These are phyloP conservation scores for Orbilia javanica DNA, from an alignment of 2,329 filamentous ascomycete species.

Conservation along the genomic window DNA sequence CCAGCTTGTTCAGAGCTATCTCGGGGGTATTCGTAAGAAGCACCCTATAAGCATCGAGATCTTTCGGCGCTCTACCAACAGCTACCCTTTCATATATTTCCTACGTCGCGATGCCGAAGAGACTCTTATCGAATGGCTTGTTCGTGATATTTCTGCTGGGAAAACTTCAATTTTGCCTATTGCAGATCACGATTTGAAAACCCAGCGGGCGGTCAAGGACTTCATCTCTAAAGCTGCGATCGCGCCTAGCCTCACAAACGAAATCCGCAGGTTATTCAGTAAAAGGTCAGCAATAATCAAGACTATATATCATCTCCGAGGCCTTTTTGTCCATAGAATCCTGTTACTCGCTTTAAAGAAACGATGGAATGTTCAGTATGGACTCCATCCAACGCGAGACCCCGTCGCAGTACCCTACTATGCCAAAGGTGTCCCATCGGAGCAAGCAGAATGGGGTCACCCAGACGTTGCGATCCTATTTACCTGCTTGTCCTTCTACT, in stretches of 20 bases:
- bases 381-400: slow-evolving; percentile 70
- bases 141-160: slow-evolving; percentile 65
- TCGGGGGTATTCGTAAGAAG: too few relatives aligned
- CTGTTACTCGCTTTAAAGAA: slow-evolving; percentile 72
- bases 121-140: slow-evolving; percentile 65
- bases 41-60: slow-evolving; percentile 68
- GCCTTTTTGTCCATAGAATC: slow-evolving; percentile 73
- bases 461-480: slow-evolving; percentile 75
- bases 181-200: slow-evolving; percentile 38
- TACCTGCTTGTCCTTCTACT: slow-evolving; percentile 77
- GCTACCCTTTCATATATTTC: slow-evolving; percentile 73
- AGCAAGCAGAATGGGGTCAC: slow-evolving; percentile 76
- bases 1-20: slow-evolving; percentile 65
- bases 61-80: slow-evolving; percentile 63
- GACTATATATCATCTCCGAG: slow-evolving; percentile 72
- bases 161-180: slow-evolving; percentile 62
- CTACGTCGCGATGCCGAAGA: slow-evolving; percentile 68
- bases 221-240: slow-evolving; percentile 63
- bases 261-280: slow-evolving; percentile 62
- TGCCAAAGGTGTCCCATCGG: slow-evolving; percentile 74
- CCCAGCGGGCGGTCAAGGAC: slow-evolving; percentile 61
- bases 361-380: slow-evolving; percentile 76
- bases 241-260: slow-evolving; percentile 45
- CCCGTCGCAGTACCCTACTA: slow-evolving; percentile 76
- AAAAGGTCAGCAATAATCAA: slow-evolving; percentile 60